phyloP scores from a whole-genome alignment of 768 basidiomycete genomes.

The Phanerochaete carnosa region DNA sequence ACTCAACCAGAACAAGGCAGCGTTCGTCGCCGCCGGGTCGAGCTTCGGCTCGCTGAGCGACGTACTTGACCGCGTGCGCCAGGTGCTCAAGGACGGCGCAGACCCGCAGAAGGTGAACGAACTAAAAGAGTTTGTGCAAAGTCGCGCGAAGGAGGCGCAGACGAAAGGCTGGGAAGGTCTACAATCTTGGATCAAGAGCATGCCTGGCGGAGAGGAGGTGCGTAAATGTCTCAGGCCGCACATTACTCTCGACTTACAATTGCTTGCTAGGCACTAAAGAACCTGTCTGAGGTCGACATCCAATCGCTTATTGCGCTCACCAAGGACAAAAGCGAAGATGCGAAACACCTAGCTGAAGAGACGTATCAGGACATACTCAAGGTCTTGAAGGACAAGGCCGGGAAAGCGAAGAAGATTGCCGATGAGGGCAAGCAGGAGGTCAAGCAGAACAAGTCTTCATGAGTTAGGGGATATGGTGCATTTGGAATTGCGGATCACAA shows the following conservation, averaged over 20 bases:
- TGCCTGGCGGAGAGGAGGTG: constrained; percentile 28
- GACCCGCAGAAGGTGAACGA: constrained; percentile 28
- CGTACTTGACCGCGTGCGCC: constrained; percentile 24
- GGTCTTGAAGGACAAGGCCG: constrained; percentile 28
- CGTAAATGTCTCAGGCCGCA: constrained; percentile 4
- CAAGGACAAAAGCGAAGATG: constrained; percentile 24
- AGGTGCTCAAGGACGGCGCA: constrained; percentile 19
- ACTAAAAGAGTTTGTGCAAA: constrained; percentile 24
- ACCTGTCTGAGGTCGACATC: constrained; percentile 22
- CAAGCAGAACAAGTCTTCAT: constrained; percentile 13
- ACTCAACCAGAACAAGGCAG: constrained; percentile 23
- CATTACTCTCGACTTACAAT: background rate
- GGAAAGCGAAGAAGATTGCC: constrained; percentile 25
- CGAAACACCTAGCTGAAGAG: constrained; percentile 28
- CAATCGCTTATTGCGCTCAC: constrained; percentile 20
- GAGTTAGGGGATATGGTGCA: background rate
- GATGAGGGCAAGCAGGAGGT: constrained; percentile 22
- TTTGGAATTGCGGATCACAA: no score
- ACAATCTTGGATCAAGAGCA: constrained; percentile 22
- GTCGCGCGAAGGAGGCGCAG: constrained; percentile 25
- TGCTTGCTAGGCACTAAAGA: constrained; percentile 20
- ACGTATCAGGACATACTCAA: constrained; percentile 27
- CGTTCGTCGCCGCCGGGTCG: constrained; percentile 21
- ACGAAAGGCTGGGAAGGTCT: constrained; percentile 23
- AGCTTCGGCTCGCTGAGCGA: constrained; percentile 17